Evolutionary conservation across 1,139 yeast species (phyloP).

Genomic region (Schizosaccharomyces versatilis): DNA sequence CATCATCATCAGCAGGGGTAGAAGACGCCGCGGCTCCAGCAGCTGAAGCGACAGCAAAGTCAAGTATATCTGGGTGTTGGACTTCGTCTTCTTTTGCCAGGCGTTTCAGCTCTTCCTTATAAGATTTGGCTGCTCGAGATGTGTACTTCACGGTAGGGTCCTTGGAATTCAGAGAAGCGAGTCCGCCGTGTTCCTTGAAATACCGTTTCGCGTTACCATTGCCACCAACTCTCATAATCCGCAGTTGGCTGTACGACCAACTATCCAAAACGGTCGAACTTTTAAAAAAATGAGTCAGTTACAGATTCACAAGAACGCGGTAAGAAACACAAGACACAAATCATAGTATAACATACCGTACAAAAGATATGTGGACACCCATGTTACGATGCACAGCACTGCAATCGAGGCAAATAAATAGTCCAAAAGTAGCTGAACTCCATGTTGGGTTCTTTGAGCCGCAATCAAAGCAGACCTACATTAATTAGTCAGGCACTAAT

Average conservation of each 20-base stretch:
- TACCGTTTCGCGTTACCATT: constrained; percentile 53
- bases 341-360: constrained; percentile 19
- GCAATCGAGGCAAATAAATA: constrained; percentile 88
- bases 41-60: constrained; percentile 18
- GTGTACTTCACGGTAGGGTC: constrained; percentile 61
- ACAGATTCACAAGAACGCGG: neutral
- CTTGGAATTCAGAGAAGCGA: constrained; percentile 13
- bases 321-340: neutral
- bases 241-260: constrained; percentile 75
- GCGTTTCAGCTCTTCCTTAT: constrained; percentile 55
- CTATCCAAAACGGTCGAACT: constrained; percentile 92
- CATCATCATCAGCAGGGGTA: constrained; percentile 18
- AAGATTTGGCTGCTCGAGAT: constrained; percentile 52
- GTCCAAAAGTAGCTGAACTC: constrained; percentile 96
- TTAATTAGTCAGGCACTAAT: neutral
- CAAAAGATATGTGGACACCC: constrained; percentile 93
- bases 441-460: constrained; percentile 92
- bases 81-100: constrained; percentile 43
- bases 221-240: constrained; percentile 88
- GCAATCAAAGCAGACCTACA: constrained; percentile 57
- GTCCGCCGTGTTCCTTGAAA: constrained; percentile 43
- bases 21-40: constrained; percentile 15
- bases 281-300: neutral
- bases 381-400: constrained; percentile 89
- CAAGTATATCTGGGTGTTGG: constrained; percentile 8